Percentiles rank a stretch among this genome's conserved stretches.
These are phyloP conservation scores for Colletotrichum sp. DNA, from an alignment of 2,329 filamentous ascomycete species.

Conservation along the genomic window DNA sequence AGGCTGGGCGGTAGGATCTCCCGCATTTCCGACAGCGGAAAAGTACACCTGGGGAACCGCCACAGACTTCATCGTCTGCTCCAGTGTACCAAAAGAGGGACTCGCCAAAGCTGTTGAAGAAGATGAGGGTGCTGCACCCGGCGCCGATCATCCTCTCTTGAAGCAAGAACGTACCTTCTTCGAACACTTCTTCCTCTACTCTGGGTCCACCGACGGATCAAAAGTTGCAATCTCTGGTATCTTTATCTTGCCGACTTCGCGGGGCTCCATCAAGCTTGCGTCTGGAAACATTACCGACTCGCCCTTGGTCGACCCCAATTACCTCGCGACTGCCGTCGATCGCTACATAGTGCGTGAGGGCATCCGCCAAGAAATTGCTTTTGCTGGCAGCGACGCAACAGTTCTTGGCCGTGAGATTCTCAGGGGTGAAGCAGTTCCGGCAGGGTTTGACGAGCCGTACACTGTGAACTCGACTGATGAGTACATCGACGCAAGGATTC, in stretches of 20 bases:
- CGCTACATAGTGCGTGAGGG: constrained; percentile 30
- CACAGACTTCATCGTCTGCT: constrained; percentile 40
- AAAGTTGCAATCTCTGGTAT: constrained; percentile 22
- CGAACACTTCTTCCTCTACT: constrained; percentile 39
- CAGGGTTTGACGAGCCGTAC: constrained; percentile 20
- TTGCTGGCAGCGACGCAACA: constrained; percentile 17
- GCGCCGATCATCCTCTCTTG: constrained; percentile 38
- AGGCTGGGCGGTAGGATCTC: constrained; percentile 25
- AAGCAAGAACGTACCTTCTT: constrained; percentile 25
- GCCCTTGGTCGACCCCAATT: constrained; percentile 34
- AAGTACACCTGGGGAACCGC: constrained; percentile 35
- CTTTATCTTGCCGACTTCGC: constrained; percentile 28
- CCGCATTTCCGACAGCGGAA: constrained; percentile 22
- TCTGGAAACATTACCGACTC: constrained; percentile 20
- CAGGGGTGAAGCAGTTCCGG: constrained; percentile 26
- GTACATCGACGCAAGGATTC: constrained; percentile 30
- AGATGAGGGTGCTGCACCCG: constrained; percentile 35
- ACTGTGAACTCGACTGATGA: constrained; percentile 26
- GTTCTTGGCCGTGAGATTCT: constrained; percentile 18
- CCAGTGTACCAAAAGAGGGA: constrained; percentile 27
- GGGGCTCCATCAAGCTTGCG: constrained; percentile 29
- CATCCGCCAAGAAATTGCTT: constrained; percentile 26
- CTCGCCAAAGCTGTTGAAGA: constrained; percentile 34
- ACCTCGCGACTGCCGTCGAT: constrained; percentile 31
- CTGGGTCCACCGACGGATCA: constrained; percentile 25